These are phyloP conservation scores for Syncephalastrum sp. DNA, from an alignment of 371 early-diverging fungal species.

Conservation along the genomic window DNA sequence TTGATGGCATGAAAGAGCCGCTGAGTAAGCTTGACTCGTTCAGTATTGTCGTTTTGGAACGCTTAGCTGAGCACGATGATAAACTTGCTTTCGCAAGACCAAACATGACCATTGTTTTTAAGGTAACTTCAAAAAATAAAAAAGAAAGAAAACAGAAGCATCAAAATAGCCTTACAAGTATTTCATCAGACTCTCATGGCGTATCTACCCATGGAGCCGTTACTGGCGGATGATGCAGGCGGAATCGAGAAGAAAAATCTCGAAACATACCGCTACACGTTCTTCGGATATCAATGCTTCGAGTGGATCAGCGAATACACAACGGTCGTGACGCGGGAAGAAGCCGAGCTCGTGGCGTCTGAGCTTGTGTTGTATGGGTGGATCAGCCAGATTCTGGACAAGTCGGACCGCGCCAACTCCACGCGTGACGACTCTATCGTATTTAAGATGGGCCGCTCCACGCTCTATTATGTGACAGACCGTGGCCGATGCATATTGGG, in stretches of 20 bases:
- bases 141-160: no score
- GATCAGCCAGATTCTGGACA: conserved; percentile 52
- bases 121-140: conserved; percentile 11
- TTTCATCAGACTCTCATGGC: conserved; percentile 48
- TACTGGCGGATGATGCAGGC: conserved; percentile 47
- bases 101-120: conserved; percentile 55
- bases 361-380: conserved; percentile 58
- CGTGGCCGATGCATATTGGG: conserved; percentile 53
- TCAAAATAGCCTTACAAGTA: not conserved
- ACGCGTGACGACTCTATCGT: conserved; percentile 25
- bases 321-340: conserved; percentile 56
- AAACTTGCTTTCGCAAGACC: conserved; percentile 43
- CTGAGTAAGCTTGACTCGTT: conserved; percentile 23
- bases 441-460: conserved; percentile 45
- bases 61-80: conserved; percentile 35
- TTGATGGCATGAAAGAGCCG: conserved; percentile 24
- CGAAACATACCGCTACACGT: conserved; percentile 26
- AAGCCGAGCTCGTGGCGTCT: conserved; percentile 54
- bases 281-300: conserved; percentile 40
- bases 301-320: conserved; percentile 68
- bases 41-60: conserved; percentile 31
- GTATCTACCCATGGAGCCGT: conserved; percentile 35
- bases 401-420: conserved; percentile 29
- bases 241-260: conserved; percentile 20
- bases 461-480: conserved; percentile 60